A percentile compares a stretch with the other conserved stretches of the same genome.
Conservation (phyloP, 164 flowering plant genomes). For the Liquidambar formosana region DNA sequence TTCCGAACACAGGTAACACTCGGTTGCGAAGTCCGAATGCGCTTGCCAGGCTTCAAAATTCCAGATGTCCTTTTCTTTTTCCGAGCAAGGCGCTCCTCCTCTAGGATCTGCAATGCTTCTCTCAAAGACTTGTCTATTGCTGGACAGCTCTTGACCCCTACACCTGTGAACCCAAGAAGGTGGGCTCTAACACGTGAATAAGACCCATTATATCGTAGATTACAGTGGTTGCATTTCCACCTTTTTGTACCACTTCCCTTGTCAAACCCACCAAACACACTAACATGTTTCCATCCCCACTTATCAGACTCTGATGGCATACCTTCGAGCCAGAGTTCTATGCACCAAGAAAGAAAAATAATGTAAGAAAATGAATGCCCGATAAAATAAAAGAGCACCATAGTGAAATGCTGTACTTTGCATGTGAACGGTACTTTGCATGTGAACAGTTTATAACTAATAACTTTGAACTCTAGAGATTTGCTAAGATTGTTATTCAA, state of each 20-base stretch:
- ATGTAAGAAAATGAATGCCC: background rate
- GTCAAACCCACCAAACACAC: constrained; percentile 44
- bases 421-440: background rate
- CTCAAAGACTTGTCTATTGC: constrained; percentile 41
- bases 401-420: background rate
- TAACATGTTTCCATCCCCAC: constrained; percentile 52
- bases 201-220: constrained; percentile 43
- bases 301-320: constrained; percentile 47
- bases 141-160: constrained; percentile 44
- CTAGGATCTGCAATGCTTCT: constrained; percentile 36
- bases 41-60: constrained; percentile 28
- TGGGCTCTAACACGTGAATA: constrained; percentile 50
- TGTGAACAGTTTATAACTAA: too few relatives aligned
- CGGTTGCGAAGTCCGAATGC: constrained; percentile 20
- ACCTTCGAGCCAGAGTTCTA: background rate
- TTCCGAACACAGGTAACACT: constrained; percentile 12
- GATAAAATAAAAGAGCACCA: background rate
- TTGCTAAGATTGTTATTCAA: background rate
- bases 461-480: background rate
- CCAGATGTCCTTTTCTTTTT: constrained; percentile 34
- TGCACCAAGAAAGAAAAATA: background rate
- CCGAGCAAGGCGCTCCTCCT: constrained; percentile 35
- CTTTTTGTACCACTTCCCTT: constrained; percentile 42
- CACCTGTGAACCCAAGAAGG: constrained; percentile 49
- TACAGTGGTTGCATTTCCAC: constrained; percentile 52